Evolutionary conservation across 179 eudicot species (phyloP), one percentile per base, ranked within the genome.

Genomic region (Nepenthes alata): DNA sequence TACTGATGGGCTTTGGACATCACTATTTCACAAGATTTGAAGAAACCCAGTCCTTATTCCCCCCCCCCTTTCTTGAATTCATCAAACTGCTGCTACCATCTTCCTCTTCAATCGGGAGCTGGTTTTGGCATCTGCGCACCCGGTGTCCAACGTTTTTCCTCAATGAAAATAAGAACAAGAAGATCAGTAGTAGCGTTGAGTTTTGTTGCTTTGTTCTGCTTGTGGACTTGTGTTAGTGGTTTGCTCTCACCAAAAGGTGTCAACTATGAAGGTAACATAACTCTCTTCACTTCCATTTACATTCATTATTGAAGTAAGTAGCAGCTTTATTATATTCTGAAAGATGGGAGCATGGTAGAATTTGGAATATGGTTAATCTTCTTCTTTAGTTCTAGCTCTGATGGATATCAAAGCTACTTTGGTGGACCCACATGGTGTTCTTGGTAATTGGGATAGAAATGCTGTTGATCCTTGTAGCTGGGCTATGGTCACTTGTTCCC

Each of bases 381-480:
- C 25, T 38, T 50, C 8, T 60, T 15, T 69, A 89, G 96, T 89
- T 60, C 81, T 66, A 75, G 94, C 94, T 75, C 68, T 89, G 75
- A 86, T 89, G 83, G 80, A 66, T 55, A 77, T 89, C 37, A 86
- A 69, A 65, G 69, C 59, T 4, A 61, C 75, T 25, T 41, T 89
- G 71, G 63, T 49, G 64, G 93, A 88, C 73, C 93, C 93, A 68
- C 93, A 76, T 77, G 82, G 79, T 60, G 84, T 86, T 71, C 85
- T 89, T 62, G 81, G 67, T 11, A 81, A 75, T 53, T 89, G 96
- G 96, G 96, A 89, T 78, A 70, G 58, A 47, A 70, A 80, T 73
- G 77, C 96, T 45, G 96, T 82, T 47, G 96, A 88, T 88, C 94
- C 96, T 58, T 88, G 96, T 74, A 84, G 94, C 67, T 88, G 94